Conservation (phyloP, 441 rosid species). For the Daphne laureola region DNA sequence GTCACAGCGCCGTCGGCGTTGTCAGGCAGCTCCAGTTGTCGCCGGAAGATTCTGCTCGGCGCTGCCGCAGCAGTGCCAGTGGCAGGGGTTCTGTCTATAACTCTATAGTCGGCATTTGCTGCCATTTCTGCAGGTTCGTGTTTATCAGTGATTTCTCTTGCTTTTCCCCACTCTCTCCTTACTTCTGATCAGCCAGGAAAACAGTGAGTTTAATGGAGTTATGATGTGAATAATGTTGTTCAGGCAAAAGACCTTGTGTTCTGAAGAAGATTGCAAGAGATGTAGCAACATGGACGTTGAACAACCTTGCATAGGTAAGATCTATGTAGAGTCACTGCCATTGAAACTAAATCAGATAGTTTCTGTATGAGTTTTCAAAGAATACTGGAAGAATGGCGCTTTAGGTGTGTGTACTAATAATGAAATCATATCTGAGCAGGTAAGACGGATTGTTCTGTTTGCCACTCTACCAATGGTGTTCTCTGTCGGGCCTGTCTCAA, state of each 20-base stretch:
- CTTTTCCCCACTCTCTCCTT: not conserved
- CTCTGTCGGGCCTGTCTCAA: slow-evolving; percentile 35
- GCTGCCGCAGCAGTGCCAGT: slow-evolving; percentile 31
- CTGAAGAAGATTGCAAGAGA: slow-evolving; percentile 36
- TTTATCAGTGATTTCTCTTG: not conserved
- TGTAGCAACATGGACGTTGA: slow-evolving; percentile 28
- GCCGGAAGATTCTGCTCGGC: slow-evolving; percentile 30
- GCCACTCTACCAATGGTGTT: slow-evolving; percentile 34
- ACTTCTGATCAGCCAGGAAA: no score
- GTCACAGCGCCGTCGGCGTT: slow-evolving; percentile 14
- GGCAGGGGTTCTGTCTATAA: slow-evolving; percentile 22
- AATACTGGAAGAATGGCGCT: no score
- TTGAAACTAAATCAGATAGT: no score
- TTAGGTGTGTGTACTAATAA: no score
- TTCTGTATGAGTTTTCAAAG: no score
- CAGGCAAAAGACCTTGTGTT: slow-evolving; percentile 39
- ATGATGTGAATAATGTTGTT: not conserved
- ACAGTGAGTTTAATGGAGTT: no score
- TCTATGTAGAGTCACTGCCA: not conserved
- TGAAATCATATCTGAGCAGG: slow-evolving; percentile 19
- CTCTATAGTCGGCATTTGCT: slow-evolving; percentile 34
- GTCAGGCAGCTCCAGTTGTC: slow-evolving; percentile 14
- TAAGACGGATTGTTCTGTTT: slow-evolving; percentile 37
- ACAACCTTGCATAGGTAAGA: slow-evolving; percentile 36
- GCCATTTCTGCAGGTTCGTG: slow-evolving; percentile 43